phyloP scores from a whole-genome alignment of 1,139 yeast species.

The Groenewaldozyma auringiensis region DNA sequence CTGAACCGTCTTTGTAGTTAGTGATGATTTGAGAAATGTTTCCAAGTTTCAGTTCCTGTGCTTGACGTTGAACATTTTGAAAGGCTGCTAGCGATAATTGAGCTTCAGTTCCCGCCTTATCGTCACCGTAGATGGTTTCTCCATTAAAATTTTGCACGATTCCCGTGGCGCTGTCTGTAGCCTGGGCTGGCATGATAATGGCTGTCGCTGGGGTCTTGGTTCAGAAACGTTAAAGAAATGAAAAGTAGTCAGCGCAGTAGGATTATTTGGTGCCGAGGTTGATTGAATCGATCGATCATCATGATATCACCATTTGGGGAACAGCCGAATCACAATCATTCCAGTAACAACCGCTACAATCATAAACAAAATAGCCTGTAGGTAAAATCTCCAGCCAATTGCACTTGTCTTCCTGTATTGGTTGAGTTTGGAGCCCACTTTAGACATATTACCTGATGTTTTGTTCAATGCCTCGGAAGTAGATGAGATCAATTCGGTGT shows the following conservation, averaged over 20 bases:
- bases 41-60: not conserved
- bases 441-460: conserved; percentile 30
- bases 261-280: too few relatives aligned
- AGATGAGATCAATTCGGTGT: conserved; percentile 28
- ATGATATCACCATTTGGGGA: conserved; percentile 33
- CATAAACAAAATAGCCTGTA: conserved; percentile 31
- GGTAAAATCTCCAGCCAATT: conserved; percentile 36
- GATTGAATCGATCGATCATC: too few relatives aligned
- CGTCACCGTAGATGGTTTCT: not conserved
- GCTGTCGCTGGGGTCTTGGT: too few relatives aligned
- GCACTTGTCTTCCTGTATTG: conserved; percentile 30
- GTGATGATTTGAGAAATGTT: not conserved
- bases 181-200: not conserved
- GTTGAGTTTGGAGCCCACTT: conserved; percentile 29
- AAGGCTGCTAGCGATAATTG: not conserved
- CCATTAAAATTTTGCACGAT: not conserved
- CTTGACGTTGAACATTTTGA: not conserved
- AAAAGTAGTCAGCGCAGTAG: too few relatives aligned
- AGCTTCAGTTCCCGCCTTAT: not conserved
- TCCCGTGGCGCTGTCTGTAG: not conserved
- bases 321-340: conserved; percentile 31
- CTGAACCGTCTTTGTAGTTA: not conserved
- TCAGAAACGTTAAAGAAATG: too few relatives aligned
- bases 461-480: conserved; percentile 30
- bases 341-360: conserved; percentile 28